A percentile compares a stretch with the other conserved stretches of the same genome.
phyloP scores from a whole-genome alignment of 1,284 basidiomycete genomes.

The Tylopilus sp. region DNA sequence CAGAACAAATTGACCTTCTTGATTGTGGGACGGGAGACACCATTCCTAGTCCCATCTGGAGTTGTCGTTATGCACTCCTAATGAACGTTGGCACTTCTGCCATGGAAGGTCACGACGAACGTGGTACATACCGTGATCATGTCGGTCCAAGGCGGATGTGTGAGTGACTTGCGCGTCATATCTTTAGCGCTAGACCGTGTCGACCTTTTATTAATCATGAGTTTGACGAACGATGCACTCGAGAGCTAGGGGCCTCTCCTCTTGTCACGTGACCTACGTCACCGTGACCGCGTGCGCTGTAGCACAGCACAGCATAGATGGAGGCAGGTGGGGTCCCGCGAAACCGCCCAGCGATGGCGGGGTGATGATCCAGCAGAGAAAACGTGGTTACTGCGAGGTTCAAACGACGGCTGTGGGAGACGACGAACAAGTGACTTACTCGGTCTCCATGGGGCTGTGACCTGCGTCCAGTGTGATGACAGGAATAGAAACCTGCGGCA shows the following conservation, averaged over 20 bases:
- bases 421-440: no score
- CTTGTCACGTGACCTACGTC: conserved; percentile 14
- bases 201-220: conserved; percentile 22
- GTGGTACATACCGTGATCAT: conserved; percentile 49
- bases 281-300: conserved; percentile 3
- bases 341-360: not conserved
- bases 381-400: not conserved
- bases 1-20: conserved; percentile 56
- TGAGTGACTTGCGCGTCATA: not conserved
- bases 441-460: no score
- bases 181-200: conserved; percentile 25
- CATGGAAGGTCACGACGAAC: not conserved
- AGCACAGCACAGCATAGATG: not conserved
- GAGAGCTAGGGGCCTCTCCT: conserved; percentile 4
- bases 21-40: conserved; percentile 73
- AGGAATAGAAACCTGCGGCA: conserved; percentile 7
- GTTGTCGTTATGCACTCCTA: conserved; percentile 69
- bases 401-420: not conserved
- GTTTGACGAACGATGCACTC: not conserved
- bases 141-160: conserved; percentile 59
- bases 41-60: conserved; percentile 62
- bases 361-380: conserved; percentile 3
- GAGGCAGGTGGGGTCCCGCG: not conserved
- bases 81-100: not conserved
- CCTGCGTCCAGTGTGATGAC: no score